Conservation (phyloP, 495 filamentous ascomycete species). For the Penicillium manginii region DNA sequence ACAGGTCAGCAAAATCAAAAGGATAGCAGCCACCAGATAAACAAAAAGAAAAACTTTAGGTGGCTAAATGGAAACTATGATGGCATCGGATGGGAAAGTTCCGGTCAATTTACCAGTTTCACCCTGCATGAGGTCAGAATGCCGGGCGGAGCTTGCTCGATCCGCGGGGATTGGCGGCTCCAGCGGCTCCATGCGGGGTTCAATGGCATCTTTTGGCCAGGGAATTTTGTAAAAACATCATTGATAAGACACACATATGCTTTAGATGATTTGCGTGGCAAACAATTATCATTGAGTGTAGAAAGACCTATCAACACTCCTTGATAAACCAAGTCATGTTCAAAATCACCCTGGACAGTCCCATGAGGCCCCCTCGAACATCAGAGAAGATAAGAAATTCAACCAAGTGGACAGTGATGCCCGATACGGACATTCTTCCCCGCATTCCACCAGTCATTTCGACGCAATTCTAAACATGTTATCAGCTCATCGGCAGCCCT, state of each 20-base stretch:
- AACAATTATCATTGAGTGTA: background rate
- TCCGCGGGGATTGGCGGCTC: background rate
- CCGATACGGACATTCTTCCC: conserved; percentile 8
- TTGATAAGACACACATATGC: background rate
- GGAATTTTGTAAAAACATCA: background rate
- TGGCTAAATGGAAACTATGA: background rate
- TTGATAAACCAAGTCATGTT: background rate
- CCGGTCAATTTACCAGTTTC: background rate
- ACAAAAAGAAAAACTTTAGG: background rate
- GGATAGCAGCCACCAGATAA: background rate
- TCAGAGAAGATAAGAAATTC: background rate
- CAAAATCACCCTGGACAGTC: background rate
- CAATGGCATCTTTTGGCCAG: background rate
- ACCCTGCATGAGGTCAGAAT: conserved; percentile 3
- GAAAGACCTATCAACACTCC: background rate
- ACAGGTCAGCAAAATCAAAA: background rate
- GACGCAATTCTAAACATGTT: background rate
- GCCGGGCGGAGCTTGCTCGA: background rate
- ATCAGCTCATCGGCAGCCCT: conserved; percentile 4
- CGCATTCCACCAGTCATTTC: background rate
- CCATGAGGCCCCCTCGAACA: too few relatives aligned
- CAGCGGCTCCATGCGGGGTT: background rate
- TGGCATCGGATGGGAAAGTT: background rate
- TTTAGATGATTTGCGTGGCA: background rate
- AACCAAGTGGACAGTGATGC: conserved; percentile 7